phyloP scores from a whole-genome alignment of 2,329 filamentous ascomycete genomes.

The Pyrenophora tritici-repentis region DNA sequence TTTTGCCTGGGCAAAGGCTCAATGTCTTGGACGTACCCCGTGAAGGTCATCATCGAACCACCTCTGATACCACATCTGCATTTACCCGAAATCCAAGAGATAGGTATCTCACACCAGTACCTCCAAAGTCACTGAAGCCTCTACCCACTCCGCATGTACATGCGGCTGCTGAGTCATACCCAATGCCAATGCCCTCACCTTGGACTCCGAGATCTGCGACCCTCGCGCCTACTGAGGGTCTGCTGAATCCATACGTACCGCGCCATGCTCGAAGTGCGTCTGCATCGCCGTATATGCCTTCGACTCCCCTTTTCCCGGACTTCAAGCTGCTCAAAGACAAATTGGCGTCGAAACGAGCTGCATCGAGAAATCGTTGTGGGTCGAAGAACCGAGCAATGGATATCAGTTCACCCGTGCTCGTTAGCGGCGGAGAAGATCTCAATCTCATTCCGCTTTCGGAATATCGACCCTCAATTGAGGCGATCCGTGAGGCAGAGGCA shows the following conservation, averaged over 20 bases:
- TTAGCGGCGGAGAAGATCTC: conserved; percentile 40
- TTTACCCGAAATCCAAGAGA: conserved; percentile 79
- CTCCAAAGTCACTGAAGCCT: conserved; percentile 47
- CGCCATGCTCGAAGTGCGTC: conserved; percentile 40
- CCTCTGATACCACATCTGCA: conserved; percentile 68
- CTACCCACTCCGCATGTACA: conserved; percentile 25
- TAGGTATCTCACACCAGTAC: conserved; percentile 73
- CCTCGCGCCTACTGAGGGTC: conserved; percentile 28
- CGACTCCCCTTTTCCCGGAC: conserved; percentile 37
- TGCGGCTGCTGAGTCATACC: conserved; percentile 22
- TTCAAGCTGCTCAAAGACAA: conserved; percentile 42
- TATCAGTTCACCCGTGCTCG: conserved; percentile 40
- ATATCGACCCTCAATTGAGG: conserved; percentile 21
- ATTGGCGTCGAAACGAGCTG: conserved; percentile 34
- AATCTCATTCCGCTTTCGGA: conserved; percentile 43
- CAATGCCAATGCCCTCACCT: conserved; percentile 25
- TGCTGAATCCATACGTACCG: conserved; percentile 29
- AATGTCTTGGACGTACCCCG: conserved; percentile 83
- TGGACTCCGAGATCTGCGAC: conserved; percentile 38
- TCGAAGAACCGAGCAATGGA: conserved; percentile 35
- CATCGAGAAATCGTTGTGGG: conserved; percentile 28
- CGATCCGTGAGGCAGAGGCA: conserved; percentile 17
- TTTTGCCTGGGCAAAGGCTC: conserved; percentile 84
- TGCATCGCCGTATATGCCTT: conserved; percentile 34
- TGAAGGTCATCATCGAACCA: conserved; percentile 66